These are phyloP conservation scores for Trichosanthes cucumerina DNA, from an alignment of 306 rosid species.

Conservation along the genomic window DNA sequence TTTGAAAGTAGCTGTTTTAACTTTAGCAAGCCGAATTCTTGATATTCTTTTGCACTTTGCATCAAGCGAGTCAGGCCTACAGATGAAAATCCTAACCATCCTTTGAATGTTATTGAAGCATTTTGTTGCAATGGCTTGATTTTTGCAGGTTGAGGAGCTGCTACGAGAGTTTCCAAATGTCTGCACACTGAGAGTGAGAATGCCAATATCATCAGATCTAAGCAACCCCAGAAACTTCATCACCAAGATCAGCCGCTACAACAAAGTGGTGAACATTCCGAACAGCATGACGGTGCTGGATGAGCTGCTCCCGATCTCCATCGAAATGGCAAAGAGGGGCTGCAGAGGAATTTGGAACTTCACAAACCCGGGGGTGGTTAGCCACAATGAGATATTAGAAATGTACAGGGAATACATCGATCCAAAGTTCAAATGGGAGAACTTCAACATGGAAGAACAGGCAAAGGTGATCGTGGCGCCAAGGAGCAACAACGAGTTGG, in stretches of 20 bases:
- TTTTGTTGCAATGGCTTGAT: background rate
- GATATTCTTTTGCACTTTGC: background rate
- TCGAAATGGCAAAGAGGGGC: slow-evolving; percentile 60
- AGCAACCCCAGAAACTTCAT: slow-evolving; percentile 70
- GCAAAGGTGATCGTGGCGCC: slow-evolving; percentile 57
- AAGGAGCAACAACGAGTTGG: slow-evolving; percentile 65
- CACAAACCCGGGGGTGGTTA: slow-evolving; percentile 67
- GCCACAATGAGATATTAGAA: slow-evolving; percentile 57
- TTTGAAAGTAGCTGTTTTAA: background rate
- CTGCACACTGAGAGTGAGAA: slow-evolving; percentile 55
- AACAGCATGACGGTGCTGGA: slow-evolving; percentile 71
- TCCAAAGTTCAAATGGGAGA: slow-evolving; percentile 45
- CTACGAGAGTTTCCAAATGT: slow-evolving; percentile 43
- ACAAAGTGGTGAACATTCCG: slow-evolving; percentile 60
- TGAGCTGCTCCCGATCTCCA: slow-evolving; percentile 58
- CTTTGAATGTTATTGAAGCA: background rate
- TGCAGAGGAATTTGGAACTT: slow-evolving; percentile 68
- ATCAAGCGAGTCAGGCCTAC: background rate
- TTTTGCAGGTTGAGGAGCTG: slow-evolving; percentile 55
- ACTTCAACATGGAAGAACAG: slow-evolving; percentile 51
- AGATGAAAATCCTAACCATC: background rate
- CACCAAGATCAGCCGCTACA: slow-evolving; percentile 49
- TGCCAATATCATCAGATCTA: slow-evolving; percentile 69
- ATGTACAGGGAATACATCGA: slow-evolving; percentile 51
- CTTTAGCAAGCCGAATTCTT: background rate